phyloP scores from a whole-genome alignment of 176 grass and related monocot genomes.

The Cocos nucifera region DNA sequence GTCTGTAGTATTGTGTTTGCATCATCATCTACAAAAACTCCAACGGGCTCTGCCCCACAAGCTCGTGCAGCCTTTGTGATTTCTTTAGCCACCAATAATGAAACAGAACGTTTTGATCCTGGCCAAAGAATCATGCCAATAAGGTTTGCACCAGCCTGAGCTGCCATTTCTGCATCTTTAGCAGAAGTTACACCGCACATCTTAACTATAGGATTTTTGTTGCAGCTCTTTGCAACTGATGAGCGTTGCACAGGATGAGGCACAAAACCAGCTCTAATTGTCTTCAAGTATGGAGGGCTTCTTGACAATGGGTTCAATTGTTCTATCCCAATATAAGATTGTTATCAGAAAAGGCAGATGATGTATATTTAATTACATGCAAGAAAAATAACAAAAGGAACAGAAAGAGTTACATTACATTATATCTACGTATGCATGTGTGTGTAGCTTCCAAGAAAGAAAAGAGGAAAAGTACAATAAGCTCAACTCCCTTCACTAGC shows the following conservation, averaged over 20 bases:
- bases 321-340: too few species aligned
- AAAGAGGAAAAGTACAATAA: too few species aligned
- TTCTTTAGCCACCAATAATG: slow-evolving; percentile 52
- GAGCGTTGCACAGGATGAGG: slow-evolving; percentile 11
- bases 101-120: slow-evolving; percentile 63
- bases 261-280: slow-evolving; percentile 8
- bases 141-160: slow-evolving; percentile 53
- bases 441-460: too few species aligned
- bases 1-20: slow-evolving; percentile 53
- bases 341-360: too few species aligned
- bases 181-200: slow-evolving; percentile 85
- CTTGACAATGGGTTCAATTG: too few species aligned
- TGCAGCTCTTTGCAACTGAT: not conserved
- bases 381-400: too few species aligned
- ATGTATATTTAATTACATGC: too few species aligned
- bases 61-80: slow-evolving; percentile 56
- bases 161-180: slow-evolving; percentile 67
- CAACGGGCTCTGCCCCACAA: slow-evolving; percentile 60
- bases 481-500: too few species aligned
- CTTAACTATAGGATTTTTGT: slow-evolving; percentile 51
- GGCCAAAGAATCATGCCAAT: slow-evolving; percentile 91
- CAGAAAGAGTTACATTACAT: too few species aligned
- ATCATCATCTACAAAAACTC: slow-evolving; percentile 90
- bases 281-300: slow-evolving; percentile 15
- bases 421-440: too few species aligned